phyloP scores from a whole-genome alignment of 805 yeast species.

The Pichia eremophila region DNA sequence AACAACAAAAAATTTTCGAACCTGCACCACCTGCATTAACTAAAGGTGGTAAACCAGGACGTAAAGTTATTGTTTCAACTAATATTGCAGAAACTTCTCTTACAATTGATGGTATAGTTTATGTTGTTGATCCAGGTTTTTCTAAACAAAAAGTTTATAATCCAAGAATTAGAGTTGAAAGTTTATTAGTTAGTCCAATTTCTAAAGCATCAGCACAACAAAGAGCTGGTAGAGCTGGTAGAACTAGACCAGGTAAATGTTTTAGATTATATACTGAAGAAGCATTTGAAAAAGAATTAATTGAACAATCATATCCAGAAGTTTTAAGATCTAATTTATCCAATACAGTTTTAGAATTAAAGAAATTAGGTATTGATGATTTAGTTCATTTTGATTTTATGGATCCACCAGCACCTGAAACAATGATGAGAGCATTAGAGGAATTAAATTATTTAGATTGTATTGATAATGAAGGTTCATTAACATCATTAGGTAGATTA shows the following conservation, averaged over 20 bases:
- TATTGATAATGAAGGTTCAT: constrained; percentile 82
- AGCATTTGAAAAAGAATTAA: constrained; percentile 86
- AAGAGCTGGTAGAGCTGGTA: constrained; percentile 99
- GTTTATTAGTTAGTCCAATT: constrained; percentile 87
- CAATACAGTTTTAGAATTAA: constrained; percentile 84
- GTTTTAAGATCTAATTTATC: constrained; percentile 85
- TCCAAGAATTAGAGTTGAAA: constrained; percentile 92
- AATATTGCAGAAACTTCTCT: constrained; percentile 97
- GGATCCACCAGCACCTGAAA: constrained; percentile 99
- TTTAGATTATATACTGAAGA: constrained; percentile 94
- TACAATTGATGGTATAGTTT: constrained; percentile 95
- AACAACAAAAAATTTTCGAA: constrained; percentile 88
- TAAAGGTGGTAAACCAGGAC: constrained; percentile 81
- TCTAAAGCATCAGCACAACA: constrained; percentile 97
- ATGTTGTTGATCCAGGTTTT: constrained; percentile 96
- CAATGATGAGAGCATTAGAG: constrained; percentile 98
- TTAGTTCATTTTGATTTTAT: constrained; percentile 95
- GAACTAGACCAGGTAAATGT: constrained; percentile 97
- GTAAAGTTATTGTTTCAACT: constrained; percentile 86
- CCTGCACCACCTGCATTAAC: constrained; percentile 73
- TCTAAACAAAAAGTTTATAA: constrained; percentile 94
- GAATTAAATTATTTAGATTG: constrained; percentile 87
- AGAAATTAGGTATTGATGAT: constrained; percentile 91
- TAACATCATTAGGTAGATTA: constrained; percentile 80
- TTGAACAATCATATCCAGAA: constrained; percentile 95